Evolutionary conservation across 768 basidiomycete genomes (phyloP), one percentile per base, ranked within the genome.

Genomic region (Chlorophyllum brunneum): DNA sequence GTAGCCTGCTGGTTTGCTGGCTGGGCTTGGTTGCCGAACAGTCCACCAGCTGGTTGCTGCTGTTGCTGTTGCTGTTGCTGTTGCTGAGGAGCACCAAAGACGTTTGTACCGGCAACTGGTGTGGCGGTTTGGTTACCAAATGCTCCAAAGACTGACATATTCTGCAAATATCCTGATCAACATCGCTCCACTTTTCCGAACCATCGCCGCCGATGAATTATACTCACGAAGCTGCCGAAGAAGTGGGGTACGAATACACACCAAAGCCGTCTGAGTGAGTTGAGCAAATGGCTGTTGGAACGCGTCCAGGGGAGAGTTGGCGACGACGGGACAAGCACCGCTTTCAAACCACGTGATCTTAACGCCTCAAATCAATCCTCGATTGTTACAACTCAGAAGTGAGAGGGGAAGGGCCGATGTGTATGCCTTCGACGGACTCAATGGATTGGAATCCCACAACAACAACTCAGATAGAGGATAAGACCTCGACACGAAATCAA

Each of bases 61-160:
- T 56, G 50, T 18, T 48, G 49, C 15, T 54, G 53, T 16, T 52
- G 53, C 40, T 57, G 58, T 24, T 59, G 60, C 43, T 49, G 58
- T 22, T 57, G 56, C 18, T 58, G 38, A 18, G 60, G 47, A 29
- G 51, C 62, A 4, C 61, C 62, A 55, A 65, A 66, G 31, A 65
- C 39, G 30, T 54, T 54, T 18, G 59, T 58, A 10, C 61, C 61
- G 27, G 51, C 37, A 30, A 29, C 40, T 4, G 42, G 38, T 18
- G 45, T 23, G 11, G 48, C 40, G 50, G 52, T 42, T 51, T 61
- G 54, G 20, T 48, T 26, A 47, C 58, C 62, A 51, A 59, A 56
- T 33, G 55, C 59, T 26, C 62, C 60, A 40, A 66, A 66, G 29
- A 60, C 44, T 27, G 64, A 65, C 67, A 68, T 66, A 11, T 26